phyloP scores from a whole-genome alignment of 1,284 basidiomycete genomes.

The Agroathelia rolfsii region DNA sequence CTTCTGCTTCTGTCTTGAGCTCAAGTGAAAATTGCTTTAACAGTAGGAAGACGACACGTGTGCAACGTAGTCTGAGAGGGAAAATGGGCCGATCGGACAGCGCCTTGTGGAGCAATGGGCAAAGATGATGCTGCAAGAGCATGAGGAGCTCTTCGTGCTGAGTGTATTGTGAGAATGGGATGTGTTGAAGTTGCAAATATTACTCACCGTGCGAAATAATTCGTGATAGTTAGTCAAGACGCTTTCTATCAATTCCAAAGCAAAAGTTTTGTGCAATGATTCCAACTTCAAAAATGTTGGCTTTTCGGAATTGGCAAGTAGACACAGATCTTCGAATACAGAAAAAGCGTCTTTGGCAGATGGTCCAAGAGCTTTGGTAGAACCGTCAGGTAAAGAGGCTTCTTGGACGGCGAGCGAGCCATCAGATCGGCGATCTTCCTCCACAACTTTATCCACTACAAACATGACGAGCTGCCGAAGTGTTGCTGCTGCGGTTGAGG shows the following conservation, averaged over 20 bases:
- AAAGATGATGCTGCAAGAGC: conserved; percentile 81
- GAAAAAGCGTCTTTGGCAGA: conserved; percentile 82
- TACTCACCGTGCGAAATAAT: conserved; percentile 69
- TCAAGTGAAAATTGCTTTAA: conserved; percentile 86
- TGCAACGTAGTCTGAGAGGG: conserved; percentile 83
- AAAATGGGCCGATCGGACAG: conserved; percentile 81
- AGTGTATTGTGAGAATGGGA: conserved; percentile 3
- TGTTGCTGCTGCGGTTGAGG: conserved; percentile 94
- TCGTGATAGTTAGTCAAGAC: conserved; percentile 91
- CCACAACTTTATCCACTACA: conserved; percentile 88
- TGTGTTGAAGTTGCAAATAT: conserved; percentile 1
- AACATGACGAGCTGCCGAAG: conserved; percentile 96
- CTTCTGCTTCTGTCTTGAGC: conserved; percentile 72
- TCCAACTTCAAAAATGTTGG: conserved; percentile 80
- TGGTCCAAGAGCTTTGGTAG: conserved; percentile 55
- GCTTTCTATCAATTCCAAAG: conserved; percentile 92
- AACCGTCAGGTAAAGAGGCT: conserved; percentile 53
- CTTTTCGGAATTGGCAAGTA: conserved; percentile 76
- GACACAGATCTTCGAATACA: conserved; percentile 84
- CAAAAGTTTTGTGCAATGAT: conserved; percentile 88
- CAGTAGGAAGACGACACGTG: conserved; percentile 86
- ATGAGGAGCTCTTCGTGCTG: conserved; percentile 79
- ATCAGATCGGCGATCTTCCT: conserved; percentile 57
- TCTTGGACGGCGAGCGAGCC: conserved; percentile 17
- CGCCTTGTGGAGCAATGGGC: conserved; percentile 80